Evolutionary conservation across 768 basidiomycete species (phyloP), one percentile per base, ranked within the genome.

Genomic region (Rossbeevera mucosa): DNA sequence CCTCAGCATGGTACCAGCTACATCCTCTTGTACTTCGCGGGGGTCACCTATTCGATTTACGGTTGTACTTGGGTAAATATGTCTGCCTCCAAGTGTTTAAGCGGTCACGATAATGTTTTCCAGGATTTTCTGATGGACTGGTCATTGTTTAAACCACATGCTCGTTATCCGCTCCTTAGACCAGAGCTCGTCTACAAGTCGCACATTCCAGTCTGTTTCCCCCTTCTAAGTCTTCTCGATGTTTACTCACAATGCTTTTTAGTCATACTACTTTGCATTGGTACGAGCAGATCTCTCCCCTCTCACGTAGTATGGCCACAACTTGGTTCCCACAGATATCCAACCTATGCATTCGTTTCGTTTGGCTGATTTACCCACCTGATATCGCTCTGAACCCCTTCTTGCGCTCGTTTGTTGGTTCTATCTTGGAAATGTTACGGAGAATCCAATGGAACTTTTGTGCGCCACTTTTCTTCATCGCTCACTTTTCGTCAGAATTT

Each of bases 71-170:
- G 95, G 94, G 92, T 91, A 61, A 48, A 82, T 61, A 18, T 14
- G 31, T 11, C 13, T 3, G 13, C 42, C 42, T 41, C 13, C 9
- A 1, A 14, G n/a, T n/a, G 16, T 11, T 18, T 22, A 2, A 7
- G 29, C 13, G 9, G 7, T 18, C 18, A 16, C 36, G 5, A 38
- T 29, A 22, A 21, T 50, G 25, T 20, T 33, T 38, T 29, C 26
- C 57, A 90, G 91, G 92, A 95, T 64, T 70, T 93, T 26, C 65
- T 89, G n/a, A 91, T 95, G 83, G 94, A 97, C 66, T 97, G 94
- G 94, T 92, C 91, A 0, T 62, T 98, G 25, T 72, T 90, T 26
- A 76, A 80, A 51, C 74, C 77, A 3, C 83, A 75, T 49, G 73
- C 74, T 3, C 73, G 62, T 53, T 74, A 86, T 56, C 78, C 72